Percentiles rank a stretch among this genome's conserved stretches.
phyloP scores from a whole-genome alignment of 1,284 basidiomycete species.

The Pseudozyma thailandica region DNA sequence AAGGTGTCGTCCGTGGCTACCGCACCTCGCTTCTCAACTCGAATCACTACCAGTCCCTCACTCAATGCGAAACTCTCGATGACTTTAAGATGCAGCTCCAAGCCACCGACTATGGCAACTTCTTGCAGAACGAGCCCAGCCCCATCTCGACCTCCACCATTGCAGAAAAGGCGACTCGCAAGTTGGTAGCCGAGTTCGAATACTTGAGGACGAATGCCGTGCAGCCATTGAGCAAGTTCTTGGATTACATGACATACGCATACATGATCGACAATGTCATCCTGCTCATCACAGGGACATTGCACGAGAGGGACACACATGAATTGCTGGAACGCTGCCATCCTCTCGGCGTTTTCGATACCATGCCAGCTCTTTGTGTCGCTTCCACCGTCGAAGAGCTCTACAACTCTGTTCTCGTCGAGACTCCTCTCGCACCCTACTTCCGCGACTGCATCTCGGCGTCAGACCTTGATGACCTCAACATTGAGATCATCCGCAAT shows the following conservation, averaged over 20 bases:
- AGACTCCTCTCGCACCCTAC: constrained; percentile 96
- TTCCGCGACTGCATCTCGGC: constrained; percentile 96
- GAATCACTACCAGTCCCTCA: constrained; percentile 89
- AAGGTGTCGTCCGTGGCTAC: constrained; percentile 94
- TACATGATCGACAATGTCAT: constrained; percentile 99
- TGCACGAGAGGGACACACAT: constrained; percentile 97
- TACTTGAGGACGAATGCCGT: constrained; percentile 91
- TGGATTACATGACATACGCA: constrained; percentile 98
- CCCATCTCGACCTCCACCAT: constrained; percentile 95
- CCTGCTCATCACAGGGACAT: constrained; percentile 93
- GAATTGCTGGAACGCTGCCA: constrained; percentile 97
- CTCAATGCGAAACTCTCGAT: constrained; percentile 97
- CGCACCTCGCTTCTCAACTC: constrained; percentile 89
- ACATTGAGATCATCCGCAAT: constrained; percentile 99
- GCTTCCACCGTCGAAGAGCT: constrained; percentile 99
- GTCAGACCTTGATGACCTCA: constrained; percentile 95
- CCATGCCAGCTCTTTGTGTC: constrained; percentile 98
- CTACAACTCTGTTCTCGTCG: constrained; percentile 94
- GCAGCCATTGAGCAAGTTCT: constrained; percentile 87
- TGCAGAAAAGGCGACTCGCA: constrained; percentile 91
- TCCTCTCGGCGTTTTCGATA: constrained; percentile 95
- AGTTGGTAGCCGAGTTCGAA: constrained; percentile 97
- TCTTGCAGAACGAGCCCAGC: constrained; percentile 95
- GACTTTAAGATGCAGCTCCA: constrained; percentile 78
- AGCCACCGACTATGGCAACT: constrained; percentile 97